Conservation (phyloP, 2,329 filamentous ascomycete genomes). For the Fusarium tanahbumbuense region DNA sequence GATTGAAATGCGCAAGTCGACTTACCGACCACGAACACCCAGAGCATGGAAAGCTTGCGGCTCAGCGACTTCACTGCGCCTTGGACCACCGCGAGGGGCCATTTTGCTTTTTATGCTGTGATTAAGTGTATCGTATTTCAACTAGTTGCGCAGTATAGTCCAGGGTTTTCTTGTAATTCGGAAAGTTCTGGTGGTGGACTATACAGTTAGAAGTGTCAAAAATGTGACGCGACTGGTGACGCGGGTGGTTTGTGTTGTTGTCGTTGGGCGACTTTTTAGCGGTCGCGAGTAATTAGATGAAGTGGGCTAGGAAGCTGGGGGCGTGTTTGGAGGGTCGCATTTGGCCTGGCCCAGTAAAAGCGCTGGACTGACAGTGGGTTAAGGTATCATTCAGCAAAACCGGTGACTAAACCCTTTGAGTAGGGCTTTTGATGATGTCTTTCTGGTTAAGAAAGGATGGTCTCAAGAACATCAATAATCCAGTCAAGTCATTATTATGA, state of each 20-base stretch:
- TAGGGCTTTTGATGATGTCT: not conserved
- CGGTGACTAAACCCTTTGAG: not conserved
- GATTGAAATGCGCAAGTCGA: constrained; percentile 16
- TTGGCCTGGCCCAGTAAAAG: constrained; percentile 20
- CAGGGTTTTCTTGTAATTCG: not conserved
- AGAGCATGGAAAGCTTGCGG: constrained; percentile 51
- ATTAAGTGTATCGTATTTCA: not conserved
- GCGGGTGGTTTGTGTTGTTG: constrained; percentile 40
- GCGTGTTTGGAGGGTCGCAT: constrained; percentile 29
- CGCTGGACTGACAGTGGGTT: constrained; percentile 5
- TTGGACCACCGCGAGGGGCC: constrained; percentile 49
- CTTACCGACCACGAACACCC: constrained; percentile 55
- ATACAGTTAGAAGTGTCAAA: constrained; percentile 22
- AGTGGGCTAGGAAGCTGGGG: constrained; percentile 29
- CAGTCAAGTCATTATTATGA: not conserved
- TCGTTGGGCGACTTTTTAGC: constrained; percentile 28
- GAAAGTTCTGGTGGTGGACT: constrained; percentile 15
- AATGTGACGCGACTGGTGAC: constrained; percentile 40
- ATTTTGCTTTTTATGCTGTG: constrained; percentile 40
- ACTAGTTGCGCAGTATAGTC: not conserved
- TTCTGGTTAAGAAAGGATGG: not conserved
- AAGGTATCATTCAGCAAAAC: not conserved
- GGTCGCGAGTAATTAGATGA: constrained; percentile 30
- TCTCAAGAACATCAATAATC: not conserved
- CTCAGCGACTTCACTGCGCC: constrained; percentile 48